Evolutionary conservation across 176 grass and related monocot genomes (phyloP).

Genomic region (Musa troglodytarum): DNA sequence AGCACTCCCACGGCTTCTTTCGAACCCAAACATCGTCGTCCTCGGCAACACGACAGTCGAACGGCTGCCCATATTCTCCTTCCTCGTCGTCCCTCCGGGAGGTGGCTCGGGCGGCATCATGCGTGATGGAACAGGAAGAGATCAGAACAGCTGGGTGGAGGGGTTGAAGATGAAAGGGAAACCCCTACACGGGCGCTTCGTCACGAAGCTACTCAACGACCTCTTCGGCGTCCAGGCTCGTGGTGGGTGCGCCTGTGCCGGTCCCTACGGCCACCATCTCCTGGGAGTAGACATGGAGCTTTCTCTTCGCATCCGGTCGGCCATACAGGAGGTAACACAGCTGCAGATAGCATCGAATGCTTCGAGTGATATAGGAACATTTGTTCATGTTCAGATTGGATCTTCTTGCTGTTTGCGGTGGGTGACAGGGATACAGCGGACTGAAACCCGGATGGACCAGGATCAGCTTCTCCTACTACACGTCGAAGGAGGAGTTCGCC

Average conservation of each 20-base stretch:
- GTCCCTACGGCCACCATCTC: slow-evolving; percentile 58
- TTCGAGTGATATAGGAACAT: too few relatives aligned
- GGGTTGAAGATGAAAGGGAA: not conserved
- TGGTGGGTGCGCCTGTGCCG: slow-evolving; percentile 66
- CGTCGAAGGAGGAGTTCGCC: slow-evolving; percentile 46
- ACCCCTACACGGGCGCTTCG: slow-evolving; percentile 63
- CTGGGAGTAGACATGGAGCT: slow-evolving; percentile 34
- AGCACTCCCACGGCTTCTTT: slow-evolving; percentile 30
- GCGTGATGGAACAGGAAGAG: too few relatives aligned
- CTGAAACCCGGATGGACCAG: slow-evolving; percentile 80
- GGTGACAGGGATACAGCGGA: slow-evolving; percentile 51
- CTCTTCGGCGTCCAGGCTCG: slow-evolving; percentile 80
- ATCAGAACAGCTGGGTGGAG: not conserved
- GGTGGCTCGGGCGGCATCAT: too few relatives aligned
- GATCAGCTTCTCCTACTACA: slow-evolving; percentile 71
- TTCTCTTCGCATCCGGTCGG: slow-evolving; percentile 49
- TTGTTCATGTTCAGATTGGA: too few relatives aligned
- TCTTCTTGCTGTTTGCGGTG: too few relatives aligned
- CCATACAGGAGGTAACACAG: slow-evolving; percentile 35
- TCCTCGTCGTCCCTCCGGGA: slow-evolving; percentile 43
- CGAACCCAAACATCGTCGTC: slow-evolving; percentile 39
- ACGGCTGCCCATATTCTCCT: slow-evolving; percentile 64
- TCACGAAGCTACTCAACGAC: slow-evolving; percentile 56
- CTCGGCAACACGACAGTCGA: slow-evolving; percentile 39
- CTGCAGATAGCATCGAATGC: too few relatives aligned